Percentiles rank a stretch among this genome's conserved stretches.
These are phyloP conservation scores for Taxillus chinensis DNA, from an alignment of 164 flowering plant species.

Conservation along the genomic window DNA sequence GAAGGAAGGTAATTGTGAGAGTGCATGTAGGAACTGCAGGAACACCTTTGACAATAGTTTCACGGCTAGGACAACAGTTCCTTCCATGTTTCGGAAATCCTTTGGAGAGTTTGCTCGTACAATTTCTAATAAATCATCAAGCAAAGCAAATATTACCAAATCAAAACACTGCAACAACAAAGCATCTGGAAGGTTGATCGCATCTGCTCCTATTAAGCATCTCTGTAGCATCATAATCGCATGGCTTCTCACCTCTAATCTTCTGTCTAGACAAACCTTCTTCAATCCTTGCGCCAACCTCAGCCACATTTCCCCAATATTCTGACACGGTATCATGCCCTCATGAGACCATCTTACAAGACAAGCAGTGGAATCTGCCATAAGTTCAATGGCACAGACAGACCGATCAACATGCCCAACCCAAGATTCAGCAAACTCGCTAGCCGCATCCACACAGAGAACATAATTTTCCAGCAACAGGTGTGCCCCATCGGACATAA, in stretches of 20 bases:
- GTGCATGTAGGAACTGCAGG: conserved; percentile 19
- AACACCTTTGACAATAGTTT: conserved; percentile 26
- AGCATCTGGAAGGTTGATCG: conserved; percentile 12
- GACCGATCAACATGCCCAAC: conserved; percentile 26
- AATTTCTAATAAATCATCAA: conserved; percentile 32
- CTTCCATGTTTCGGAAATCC: conserved; percentile 34
- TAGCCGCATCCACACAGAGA: conserved; percentile 27
- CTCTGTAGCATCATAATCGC: conserved; percentile 23
- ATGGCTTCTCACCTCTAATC: conserved; percentile 34
- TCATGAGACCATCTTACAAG: conserved; percentile 22
- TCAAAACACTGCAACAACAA: conserved; percentile 35
- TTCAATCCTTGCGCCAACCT: conserved; percentile 26
- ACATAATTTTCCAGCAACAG: conserved; percentile 24
- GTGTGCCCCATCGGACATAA: conserved; percentile 33
- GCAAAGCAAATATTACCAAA: conserved; percentile 26
- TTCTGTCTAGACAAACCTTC: conserved; percentile 31
- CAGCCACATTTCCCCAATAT: conserved; percentile 34
- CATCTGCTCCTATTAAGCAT: conserved; percentile 26
- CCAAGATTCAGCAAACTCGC: conserved; percentile 38
- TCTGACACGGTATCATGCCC: conserved; percentile 17
- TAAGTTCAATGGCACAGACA: conserved; percentile 28
- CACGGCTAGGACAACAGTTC: conserved; percentile 24
- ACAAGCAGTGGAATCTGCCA: conserved; percentile 25
- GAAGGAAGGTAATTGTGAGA: conserved; percentile 17
- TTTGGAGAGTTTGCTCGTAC: conserved; percentile 25